Conservation (phyloP, 78 protist genomes). For the Corallochytrium limacisporum region DNA sequence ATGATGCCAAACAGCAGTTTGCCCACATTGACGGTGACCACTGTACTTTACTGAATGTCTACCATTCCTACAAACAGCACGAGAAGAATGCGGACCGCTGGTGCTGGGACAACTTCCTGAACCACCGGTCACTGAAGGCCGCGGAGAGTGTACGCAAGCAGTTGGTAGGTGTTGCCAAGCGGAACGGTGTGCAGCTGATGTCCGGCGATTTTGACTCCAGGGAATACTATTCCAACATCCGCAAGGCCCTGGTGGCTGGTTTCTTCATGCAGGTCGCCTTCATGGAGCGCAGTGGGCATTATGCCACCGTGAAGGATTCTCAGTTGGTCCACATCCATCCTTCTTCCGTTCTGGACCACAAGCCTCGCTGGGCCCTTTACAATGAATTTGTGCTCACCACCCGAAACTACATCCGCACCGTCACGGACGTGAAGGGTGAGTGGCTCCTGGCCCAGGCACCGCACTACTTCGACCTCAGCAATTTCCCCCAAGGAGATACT, state of each 20-base stretch:
- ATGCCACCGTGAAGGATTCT: slow-evolving; percentile 89
- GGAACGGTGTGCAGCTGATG: background rate
- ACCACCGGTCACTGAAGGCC: slow-evolving; percentile 62
- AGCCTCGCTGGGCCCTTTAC: slow-evolving; percentile 93
- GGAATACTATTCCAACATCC: slow-evolving; percentile 77
- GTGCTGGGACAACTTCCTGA: slow-evolving; percentile 55
- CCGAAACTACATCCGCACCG: slow-evolving; percentile 84
- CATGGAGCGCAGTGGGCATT: slow-evolving; percentile 81
- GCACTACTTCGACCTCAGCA: slow-evolving; percentile 64
- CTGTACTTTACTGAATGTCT: slow-evolving; percentile 87
- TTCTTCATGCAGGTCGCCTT: slow-evolving; percentile 97
- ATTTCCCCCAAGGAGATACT: slow-evolving; percentile 69
- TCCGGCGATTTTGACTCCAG: slow-evolving; percentile 8
- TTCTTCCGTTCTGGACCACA: slow-evolving; percentile 64
- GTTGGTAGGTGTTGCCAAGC: slow-evolving; percentile 49
- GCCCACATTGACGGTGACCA: slow-evolving; percentile 97
- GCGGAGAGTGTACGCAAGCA: slow-evolving; percentile 87
- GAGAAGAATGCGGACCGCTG: slow-evolving; percentile 8
- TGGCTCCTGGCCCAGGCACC: slow-evolving; percentile 65
- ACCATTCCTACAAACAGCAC: slow-evolving; percentile 74
- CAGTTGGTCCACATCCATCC: slow-evolving; percentile 84
- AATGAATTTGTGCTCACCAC: slow-evolving; percentile 94
- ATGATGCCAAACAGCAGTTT: slow-evolving; percentile 66
- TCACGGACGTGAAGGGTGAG: slow-evolving; percentile 51
- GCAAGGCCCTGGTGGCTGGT: slow-evolving; percentile 74